These are phyloP conservation scores for Geotrichum siamense DNA, from an alignment of 1,139 yeast genomes.

Conservation along the genomic window DNA sequence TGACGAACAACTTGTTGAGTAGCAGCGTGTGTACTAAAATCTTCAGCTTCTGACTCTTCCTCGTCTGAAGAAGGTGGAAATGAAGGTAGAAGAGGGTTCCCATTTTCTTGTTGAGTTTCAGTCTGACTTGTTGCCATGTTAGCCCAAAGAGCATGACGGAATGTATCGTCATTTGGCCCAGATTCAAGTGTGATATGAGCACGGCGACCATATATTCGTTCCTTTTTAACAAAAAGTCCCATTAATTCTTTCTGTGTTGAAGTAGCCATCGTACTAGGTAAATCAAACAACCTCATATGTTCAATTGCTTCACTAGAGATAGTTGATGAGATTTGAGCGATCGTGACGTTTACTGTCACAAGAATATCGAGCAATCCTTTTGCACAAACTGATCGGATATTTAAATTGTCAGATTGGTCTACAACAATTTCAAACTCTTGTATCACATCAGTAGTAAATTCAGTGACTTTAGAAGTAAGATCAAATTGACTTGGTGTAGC, in stretches of 20 bases:
- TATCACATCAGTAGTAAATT: slow-evolving; percentile 11
- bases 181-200: slow-evolving; percentile 18
- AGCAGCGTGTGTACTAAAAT: slow-evolving; percentile 1
- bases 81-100: neutral
- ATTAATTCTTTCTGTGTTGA: slow-evolving; percentile 19
- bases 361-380: slow-evolving; percentile 15
- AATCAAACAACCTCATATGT: slow-evolving; percentile 12
- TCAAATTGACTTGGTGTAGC: slow-evolving; percentile 4
- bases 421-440: slow-evolving; percentile 16
- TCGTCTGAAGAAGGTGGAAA: slow-evolving; percentile 8
- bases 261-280: slow-evolving; percentile 15
- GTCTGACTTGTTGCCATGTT: neutral
- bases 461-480: slow-evolving; percentile 10
- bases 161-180: slow-evolving; percentile 13
- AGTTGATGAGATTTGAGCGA: slow-evolving; percentile 13
- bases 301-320: slow-evolving; percentile 10
- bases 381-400: slow-evolving; percentile 16
- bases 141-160: slow-evolving; percentile 7
- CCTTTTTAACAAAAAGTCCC: slow-evolving; percentile 23
- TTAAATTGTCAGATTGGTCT: slow-evolving; percentile 12
- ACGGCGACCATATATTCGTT: slow-evolving; percentile 19
- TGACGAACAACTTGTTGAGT: slow-evolving; percentile 12
- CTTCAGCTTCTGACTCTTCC: slow-evolving; percentile 14
- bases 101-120: slow-evolving; percentile 1
- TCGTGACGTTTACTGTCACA: slow-evolving; percentile 17